Evolutionary conservation across 2,329 filamentous ascomycete species (phyloP), one percentile per base, ranked within the genome.

Genomic region (Sclerotinia minor): DNA sequence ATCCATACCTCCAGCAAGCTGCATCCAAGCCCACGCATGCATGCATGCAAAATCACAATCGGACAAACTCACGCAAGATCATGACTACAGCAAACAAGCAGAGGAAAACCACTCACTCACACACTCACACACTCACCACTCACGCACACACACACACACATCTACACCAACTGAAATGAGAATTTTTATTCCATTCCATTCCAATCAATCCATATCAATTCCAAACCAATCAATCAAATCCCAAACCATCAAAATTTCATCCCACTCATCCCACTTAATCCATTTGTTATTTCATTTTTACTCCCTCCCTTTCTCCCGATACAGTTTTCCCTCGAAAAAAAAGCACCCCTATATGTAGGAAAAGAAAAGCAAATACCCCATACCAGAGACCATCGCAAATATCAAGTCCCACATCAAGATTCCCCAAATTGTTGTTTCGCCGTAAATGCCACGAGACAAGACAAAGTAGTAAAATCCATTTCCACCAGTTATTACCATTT

Each of bases 371-470:
- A 19, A 52, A 64, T 32, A 52, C 60, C 45, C 45, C 58, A n/a
- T 47, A 64, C 59, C 45, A 64, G 17, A 64, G 17, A 64, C 24
- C 47, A 13, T 44, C n/a, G n/a, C 32, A 53, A 26, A 64, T 24
- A 49, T 47, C 45, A 38, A 61, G 19, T 32, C 58, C 44, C 58
- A 50, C 58, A 35, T 61, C 45, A 61, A 45, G 45, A 35, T 45
- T 49, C 29, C 29, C 21, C 44, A 24, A 21, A 61, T 24, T 24
- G 58, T 61, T 61, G 58, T 44, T 61, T 61, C 58, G 58, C 58
- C 58, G 45, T 21, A 38, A 61, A 61, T 61, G 58, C 58, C 58
- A 61, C 7, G 26, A 61, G 45, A 61, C 44, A 61, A 60, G 49
- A 50, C 58, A 61, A 49, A 61, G 50, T 21, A 49, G 26, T 45